Evolutionary conservation across 345 rosid genomes (phyloP), one percentile per base, ranked within the genome.

Genomic region (Iberis pinnata): DNA sequence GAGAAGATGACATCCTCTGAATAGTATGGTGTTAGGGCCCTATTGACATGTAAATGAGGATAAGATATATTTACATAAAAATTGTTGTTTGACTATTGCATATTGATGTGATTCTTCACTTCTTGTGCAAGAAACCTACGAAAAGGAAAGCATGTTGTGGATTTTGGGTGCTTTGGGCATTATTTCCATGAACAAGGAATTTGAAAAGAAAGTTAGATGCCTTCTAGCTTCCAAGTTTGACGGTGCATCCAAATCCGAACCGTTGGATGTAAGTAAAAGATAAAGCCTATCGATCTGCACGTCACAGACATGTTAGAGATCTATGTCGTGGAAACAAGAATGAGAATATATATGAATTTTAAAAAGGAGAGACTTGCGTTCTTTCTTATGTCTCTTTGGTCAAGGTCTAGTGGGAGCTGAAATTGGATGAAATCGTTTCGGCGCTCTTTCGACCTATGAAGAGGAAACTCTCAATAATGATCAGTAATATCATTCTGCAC

Each of bases 21-120:
- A 54, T 68, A 86, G 68, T 82, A 83, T 16, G 89, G 89, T 63
- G 95, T 82, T 57, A 82, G 60, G 68, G 82, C 83, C 60, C 95
- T 86, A 52, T 6, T 49, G 67, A n/a, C n/a, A n/a, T n/a, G n/a
- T n/a, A n/a, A n/a, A n/a, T n/a, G n/a, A n/a, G n/a, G n/a, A n/a
- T n/a, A n/a, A n/a, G n/a, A n/a, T n/a, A n/a, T n/a, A n/a, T n/a
- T n/a, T n/a, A n/a, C n/a, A n/a, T n/a, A n/a, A n/a, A n/a, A n/a
- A n/a, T n/a, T n/a, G n/a, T n/a, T n/a, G n/a, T n/a, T n/a, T n/a
- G n/a, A n/a, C n/a, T n/a, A n/a, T n/a, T n/a, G n/a, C n/a, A n/a
- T n/a, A n/a, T n/a, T n/a, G n/a, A n/a, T n/a, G n/a, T n/a, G n/a
- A n/a, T n/a, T n/a, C n/a, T n/a, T n/a, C n/a, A n/a, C n/a, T n/a